Base-by-base conservation (phyloP, 208 protist genomes). In the Crithidia expoeki region DNA sequence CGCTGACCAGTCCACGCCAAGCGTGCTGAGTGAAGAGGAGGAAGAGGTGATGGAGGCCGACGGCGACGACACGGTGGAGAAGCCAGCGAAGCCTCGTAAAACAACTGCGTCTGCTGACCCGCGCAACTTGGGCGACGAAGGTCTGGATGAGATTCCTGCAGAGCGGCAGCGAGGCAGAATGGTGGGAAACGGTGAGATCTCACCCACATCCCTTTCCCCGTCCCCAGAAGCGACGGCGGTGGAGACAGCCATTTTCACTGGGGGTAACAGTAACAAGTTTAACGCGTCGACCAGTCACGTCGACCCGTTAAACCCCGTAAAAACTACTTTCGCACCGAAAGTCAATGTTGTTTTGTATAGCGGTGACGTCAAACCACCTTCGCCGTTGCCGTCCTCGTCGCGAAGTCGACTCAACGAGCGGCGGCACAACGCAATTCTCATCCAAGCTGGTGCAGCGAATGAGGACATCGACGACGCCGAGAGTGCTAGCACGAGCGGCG, bases 1-100 rank as follows among this genome's bases (percentile, higher is more conserved):
- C 47, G 63, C 74, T 9, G 83, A 88, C 56, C 80, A 80, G 63
- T 80, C 74, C 1, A 93, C 88, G 7, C 82, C 84, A 17, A 93
- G 84, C 61, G 83, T 80, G 52, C 63, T 93, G 6, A 70, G 71
- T 49, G 79, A 80, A 38, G 81, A 88, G 27, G 81, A 84, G 10
- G 70, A 74, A 16, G 74, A 85, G 0, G 71, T 25, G n/a, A 19
- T 28, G 23, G 30, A 32, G 28, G 44, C 9, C 25, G 42, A 38
- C 16, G 42, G 10, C 27, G 51, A 27, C 11, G 27, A n/a, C 5
- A 25, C 3, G 42, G 25, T 0, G 23, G 2, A 23, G 28, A 23
- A 27, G 19, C 10, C 34, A 50, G 36, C 36, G 36, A 40, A 12
- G 12, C 36, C 27, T 9, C 23, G 21, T 36, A 5, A 25, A 27